Evolutionary conservation across 257 asterid species (phyloP).

Genomic region (Gentiana macrophylla): DNA sequence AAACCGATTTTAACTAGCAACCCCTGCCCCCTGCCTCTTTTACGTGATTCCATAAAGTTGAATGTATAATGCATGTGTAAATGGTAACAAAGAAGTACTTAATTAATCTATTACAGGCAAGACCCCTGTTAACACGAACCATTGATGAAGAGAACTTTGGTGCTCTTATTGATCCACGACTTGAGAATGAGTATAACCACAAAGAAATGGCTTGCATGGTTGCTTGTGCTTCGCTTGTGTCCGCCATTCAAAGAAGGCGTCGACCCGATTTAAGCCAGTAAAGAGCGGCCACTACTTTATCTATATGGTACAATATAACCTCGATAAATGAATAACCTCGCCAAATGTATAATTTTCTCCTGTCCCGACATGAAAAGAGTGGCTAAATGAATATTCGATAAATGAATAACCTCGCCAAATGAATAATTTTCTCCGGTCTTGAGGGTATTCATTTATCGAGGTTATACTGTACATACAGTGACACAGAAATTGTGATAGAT

Average conservation of each 20-base stretch:
- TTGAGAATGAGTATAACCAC: conserved; percentile 30
- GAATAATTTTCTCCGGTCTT: too few species aligned
- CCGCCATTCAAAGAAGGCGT: conserved; percentile 62
- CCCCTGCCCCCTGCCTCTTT: neutral
- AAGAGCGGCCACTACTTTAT: neutral
- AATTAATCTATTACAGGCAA: conserved; percentile 38
- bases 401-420: too few species aligned
- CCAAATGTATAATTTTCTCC: too few species aligned
- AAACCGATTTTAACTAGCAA: neutral
- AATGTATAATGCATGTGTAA: neutral
- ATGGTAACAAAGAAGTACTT: neutral
- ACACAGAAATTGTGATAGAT: neutral
- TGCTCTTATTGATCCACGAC: conserved; percentile 40
- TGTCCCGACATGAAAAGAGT: too few species aligned
- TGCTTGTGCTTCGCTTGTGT: conserved; percentile 79
- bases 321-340: too few species aligned
- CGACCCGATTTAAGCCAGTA: conserved; percentile 90
- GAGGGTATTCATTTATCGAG: too few species aligned
- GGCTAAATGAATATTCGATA: too few species aligned
- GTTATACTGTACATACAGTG: too few species aligned
- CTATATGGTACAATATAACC: too few species aligned
- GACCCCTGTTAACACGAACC: conserved; percentile 58
- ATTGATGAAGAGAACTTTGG: conserved; percentile 58
- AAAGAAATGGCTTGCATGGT: conserved; percentile 64
- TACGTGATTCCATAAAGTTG: neutral